Percentiles rank a stretch among this genome's conserved stretches.
Evolutionary conservation across 2,329 filamentous ascomycete genomes (phyloP).

Genomic region (Aspergillus neotritici): DNA sequence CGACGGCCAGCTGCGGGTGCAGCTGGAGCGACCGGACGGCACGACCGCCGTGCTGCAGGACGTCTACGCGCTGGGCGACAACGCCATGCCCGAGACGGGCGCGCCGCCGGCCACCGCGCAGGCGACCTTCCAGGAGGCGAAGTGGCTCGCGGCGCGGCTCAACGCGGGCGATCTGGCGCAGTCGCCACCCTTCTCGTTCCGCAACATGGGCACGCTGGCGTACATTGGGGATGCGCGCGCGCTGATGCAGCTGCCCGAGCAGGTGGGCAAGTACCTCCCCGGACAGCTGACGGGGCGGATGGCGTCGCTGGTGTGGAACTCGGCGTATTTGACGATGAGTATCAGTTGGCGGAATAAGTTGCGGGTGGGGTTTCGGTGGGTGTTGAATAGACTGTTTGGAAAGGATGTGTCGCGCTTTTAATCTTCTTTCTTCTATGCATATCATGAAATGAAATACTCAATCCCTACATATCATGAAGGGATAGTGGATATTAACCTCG

Average conservation of each 20-base stretch:
- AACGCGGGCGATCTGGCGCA: conserved; percentile 44
- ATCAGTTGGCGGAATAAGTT: conserved; percentile 44
- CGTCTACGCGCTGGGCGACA: conserved; percentile 54
- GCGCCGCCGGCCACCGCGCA: conserved; percentile 54
- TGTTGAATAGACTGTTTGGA: conserved; percentile 40
- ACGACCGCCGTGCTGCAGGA: conserved; percentile 44
- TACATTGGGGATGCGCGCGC: conserved; percentile 56
- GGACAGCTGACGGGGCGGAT: conserved; percentile 34
- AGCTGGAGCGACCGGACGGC: conserved; percentile 40
- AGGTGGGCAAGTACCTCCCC: conserved; percentile 9
- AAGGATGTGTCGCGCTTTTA: conserved; percentile 41
- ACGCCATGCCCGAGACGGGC: conserved; percentile 48
- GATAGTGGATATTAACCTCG: no score
- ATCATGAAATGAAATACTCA: no score
- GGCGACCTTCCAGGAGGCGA: conserved; percentile 54
- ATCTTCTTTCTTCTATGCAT: not conserved
- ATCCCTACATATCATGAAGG: no score
- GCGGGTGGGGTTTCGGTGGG: conserved; percentile 38
- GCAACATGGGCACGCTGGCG: conserved; percentile 54
- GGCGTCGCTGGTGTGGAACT: conserved; percentile 42
- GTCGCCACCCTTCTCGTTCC: conserved; percentile 47
- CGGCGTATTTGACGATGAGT: conserved; percentile 43
- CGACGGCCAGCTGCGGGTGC: conserved; percentile 52
- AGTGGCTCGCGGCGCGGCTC: conserved; percentile 51
- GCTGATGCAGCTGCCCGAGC: conserved; percentile 47